A percentile compares a stretch with the other conserved stretches of the same genome.
phyloP scores from a whole-genome alignment of 2,329 filamentous ascomycete genomes.

The Talaromyces albobiverticillius region DNA sequence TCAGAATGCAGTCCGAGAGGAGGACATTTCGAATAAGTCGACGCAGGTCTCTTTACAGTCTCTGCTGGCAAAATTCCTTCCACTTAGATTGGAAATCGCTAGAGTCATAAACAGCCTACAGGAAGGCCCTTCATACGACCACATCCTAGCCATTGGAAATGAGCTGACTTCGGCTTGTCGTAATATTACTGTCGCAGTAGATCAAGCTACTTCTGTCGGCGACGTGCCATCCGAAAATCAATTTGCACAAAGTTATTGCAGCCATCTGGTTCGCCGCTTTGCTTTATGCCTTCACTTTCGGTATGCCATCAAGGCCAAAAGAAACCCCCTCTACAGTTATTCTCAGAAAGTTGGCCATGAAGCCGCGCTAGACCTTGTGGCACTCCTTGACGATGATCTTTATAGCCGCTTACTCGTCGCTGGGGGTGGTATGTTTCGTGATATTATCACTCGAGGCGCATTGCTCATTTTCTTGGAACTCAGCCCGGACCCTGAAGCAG shows the following conservation, averaged over 20 bases:
- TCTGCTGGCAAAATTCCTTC: conserved; percentile 34
- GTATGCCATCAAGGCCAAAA: conserved; percentile 23
- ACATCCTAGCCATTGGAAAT: conserved; percentile 19
- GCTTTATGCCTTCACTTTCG: conserved; percentile 21
- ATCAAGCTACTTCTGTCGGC: not conserved
- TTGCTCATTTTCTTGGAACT: conserved; percentile 22
- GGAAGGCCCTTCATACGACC: conserved; percentile 20
- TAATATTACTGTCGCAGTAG: not conserved
- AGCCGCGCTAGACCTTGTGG: conserved; percentile 23
- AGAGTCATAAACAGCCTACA: conserved; percentile 23
- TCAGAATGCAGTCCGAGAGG: conserved; percentile 19
- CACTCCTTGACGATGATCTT: conserved; percentile 22
- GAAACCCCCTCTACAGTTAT: conserved; percentile 24
- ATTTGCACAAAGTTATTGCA: conserved; percentile 20
- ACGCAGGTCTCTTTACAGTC: conserved; percentile 35
- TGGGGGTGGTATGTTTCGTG: conserved; percentile 30
- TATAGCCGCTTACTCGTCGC: conserved; percentile 23
- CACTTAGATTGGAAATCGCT: conserved; percentile 27
- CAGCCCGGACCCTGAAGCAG: conserved; percentile 8
- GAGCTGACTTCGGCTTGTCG: conserved; percentile 17
- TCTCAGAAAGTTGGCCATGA: conserved; percentile 27
- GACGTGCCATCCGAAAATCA: not conserved
- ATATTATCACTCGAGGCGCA: conserved; percentile 24
- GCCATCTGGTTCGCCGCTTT: conserved; percentile 22
- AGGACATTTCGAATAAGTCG: conserved; percentile 23